phyloP scores from a whole-genome alignment of 768 basidiomycete species.

The Termitomyces titanicus region DNA sequence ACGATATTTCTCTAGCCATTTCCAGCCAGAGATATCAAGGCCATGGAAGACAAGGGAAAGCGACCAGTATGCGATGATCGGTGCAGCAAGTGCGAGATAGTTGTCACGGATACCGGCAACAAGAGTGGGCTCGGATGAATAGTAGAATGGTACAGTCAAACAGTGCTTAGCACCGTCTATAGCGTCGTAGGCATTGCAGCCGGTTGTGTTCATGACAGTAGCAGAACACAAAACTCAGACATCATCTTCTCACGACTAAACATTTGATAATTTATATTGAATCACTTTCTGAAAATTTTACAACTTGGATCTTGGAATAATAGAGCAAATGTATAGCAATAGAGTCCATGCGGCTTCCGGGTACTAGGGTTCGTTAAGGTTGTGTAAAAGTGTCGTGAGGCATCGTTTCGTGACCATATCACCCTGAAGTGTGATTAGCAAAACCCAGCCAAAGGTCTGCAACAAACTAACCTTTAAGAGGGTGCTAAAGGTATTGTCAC shows the following conservation, averaged over 20 bases:
- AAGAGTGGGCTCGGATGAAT: constrained; percentile 39
- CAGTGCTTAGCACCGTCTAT: constrained; percentile 25
- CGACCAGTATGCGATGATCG: constrained; percentile 82
- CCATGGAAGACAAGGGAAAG: constrained; percentile 76
- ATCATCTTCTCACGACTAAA: constrained; percentile 11
- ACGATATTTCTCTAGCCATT: constrained; percentile 77
- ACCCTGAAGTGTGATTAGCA: constrained; percentile 48
- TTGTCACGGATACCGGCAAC: constrained; percentile 66
- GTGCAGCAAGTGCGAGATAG: constrained; percentile 65
- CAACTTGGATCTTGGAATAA: constrained; percentile 9
- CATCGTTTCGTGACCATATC: constrained; percentile 98
- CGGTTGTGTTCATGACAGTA: constrained; percentile 32
- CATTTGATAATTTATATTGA: constrained; percentile 10
- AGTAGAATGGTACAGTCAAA: constrained; percentile 52
- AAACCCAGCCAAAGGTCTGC: background rate
- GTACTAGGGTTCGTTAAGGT: constrained; percentile 68
- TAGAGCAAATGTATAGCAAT: constrained; percentile 16
- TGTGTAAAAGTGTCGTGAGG: constrained; percentile 84
- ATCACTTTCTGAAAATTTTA: constrained; percentile 7
- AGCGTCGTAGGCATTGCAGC: constrained; percentile 24
- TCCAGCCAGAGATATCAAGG: constrained; percentile 75
- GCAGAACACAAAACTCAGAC: constrained; percentile 8
- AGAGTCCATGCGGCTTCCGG: constrained; percentile 15
- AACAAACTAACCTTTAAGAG: constrained; percentile 76
- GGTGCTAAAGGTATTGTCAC: constrained; percentile 89